Evolutionary conservation across 257 asterid species (phyloP), one percentile per base, ranked within the genome.

Genomic region (Agastache rugosa): DNA sequence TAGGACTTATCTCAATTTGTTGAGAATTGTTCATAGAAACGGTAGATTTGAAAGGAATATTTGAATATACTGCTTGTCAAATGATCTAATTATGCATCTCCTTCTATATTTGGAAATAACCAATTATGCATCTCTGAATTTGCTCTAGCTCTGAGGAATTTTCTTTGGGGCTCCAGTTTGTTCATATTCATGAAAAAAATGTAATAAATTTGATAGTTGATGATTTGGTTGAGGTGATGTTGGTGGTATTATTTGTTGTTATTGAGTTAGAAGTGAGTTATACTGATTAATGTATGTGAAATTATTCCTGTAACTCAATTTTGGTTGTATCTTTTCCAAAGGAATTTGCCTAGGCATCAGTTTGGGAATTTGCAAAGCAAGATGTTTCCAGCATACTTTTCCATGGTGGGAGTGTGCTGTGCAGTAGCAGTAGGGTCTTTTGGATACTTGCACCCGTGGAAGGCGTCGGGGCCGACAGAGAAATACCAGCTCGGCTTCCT

Each of bases 361-460:
- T 94, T 94, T 71, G 99, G 99, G 72, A 94, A 94, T 68, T 67
- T 94, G 85, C 97, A 92, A 79, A 83, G 96, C 86, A 95, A 95
- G 90, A 95, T 95, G 99, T 95, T 95, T 79, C 99, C 99, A 39
- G 99, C 98, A 2, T 95, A 92, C 84, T 95, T 95, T 64, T 83
- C 97, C 45, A 76, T 95, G 96, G 99, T 92, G 62, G 98, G 99
- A 15, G 95, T 91, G 15, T 95, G 99, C 77, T 91, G 96, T 77
- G 98, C 96, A 34, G 93, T 89, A 41, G 85, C 93, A 0, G 90
- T 82, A 25, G 98, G 94, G 73, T 76, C 88, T 27, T 95, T 92
- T 50, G 98, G 93, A 7, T 95, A 90, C 85, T 74, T 95, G 85
- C 98, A 95, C 78, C 99, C 99, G 0, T 92, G 97, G 97, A 90